These are phyloP conservation scores for Monascus ruber DNA, from an alignment of 2,329 filamentous ascomycete species.

Conservation along the genomic window DNA sequence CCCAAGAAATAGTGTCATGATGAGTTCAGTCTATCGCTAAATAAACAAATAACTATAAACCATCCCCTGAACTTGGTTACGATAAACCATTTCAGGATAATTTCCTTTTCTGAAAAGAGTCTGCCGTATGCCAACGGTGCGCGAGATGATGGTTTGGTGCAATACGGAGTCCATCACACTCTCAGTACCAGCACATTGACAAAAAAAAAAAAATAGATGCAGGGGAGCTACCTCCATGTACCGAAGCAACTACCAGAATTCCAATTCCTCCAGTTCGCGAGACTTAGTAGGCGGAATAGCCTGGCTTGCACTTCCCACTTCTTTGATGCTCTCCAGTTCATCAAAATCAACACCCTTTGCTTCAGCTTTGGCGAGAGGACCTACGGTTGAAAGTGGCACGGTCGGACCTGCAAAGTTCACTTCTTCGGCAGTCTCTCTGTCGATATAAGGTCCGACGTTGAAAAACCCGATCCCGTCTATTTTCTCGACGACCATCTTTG, in stretches of 20 bases:
- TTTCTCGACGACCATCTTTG: slow-evolving; percentile 22
- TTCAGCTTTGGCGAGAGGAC: neutral
- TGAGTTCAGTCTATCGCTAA: too few relatives aligned
- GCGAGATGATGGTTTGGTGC: too few relatives aligned
- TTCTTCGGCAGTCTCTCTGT: neutral
- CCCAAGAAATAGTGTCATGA: too few relatives aligned
- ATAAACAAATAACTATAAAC: too few relatives aligned
- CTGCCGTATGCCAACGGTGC: too few relatives aligned
- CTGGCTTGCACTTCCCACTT: slow-evolving; percentile 8
- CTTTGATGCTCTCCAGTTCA: slow-evolving; percentile 11
- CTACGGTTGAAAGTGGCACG: neutral
- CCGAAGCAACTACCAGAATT: neutral
- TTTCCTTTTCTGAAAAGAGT: too few relatives aligned
- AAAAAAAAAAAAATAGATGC: too few relatives aligned
- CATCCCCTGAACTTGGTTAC: too few relatives aligned
- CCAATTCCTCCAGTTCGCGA: neutral
- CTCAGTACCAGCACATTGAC: too few relatives aligned
- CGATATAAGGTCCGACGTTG: slow-evolving; percentile 10
- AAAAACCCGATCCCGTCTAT: slow-evolving; percentile 27
- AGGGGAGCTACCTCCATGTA: too few relatives aligned
- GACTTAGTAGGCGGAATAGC: neutral
- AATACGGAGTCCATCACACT: too few relatives aligned
- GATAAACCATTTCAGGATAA: too few relatives aligned
- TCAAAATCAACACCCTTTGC: slow-evolving; percentile 6
- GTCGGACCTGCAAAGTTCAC: neutral